Base-by-base conservation (phyloP, 345 rosid genomes). In the Brassica cretica region DNA sequence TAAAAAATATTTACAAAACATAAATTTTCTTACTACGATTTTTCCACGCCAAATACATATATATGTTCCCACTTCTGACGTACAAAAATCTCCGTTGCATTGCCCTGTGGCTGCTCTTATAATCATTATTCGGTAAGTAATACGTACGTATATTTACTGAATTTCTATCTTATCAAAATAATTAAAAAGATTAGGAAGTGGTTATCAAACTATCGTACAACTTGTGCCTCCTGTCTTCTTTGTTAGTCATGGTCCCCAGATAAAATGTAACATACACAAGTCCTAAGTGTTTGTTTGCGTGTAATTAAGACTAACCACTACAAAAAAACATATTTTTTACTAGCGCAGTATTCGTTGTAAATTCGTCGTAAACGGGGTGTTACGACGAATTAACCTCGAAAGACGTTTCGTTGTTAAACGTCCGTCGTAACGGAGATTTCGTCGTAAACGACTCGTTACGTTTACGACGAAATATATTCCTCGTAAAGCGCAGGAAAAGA, bases 201-300 rank as follows among this genome's bases (percentile, higher is more conserved):
- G 68, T 46, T 24, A 14, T 33, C 55, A 71, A 62, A 8, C 19
- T 30, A 15, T 51, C 6, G 70, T 69, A 44, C n/a, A 19, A 62
- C 19, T 21, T 63, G 44, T 32, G 37, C 39, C 70, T 21, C 59
- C 65, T 15, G 59, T 53, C 66, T 71, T 71, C 67, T 65, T 78
- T 71, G 75, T 71, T 49, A 56, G 51, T 76, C 39, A 70, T 70
- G 64, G 75, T 11, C 70, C 64, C 30, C 6, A 24, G 70, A 76
- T n/a, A 33, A 76, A 49, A 49, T 76, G 41, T 32, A 11, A 46
- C 12, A 49, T 6, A 18, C 70, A 64, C 63, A 64, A 64, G 19
- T 73, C 68, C 21, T 33, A 32, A 49, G 55, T 49, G 70, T 61
- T 11, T 62, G 64, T 70, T 76, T 70, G 70, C 80, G 64, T 49